Base-by-base conservation (phyloP, 164 flowering plant genomes). In the Liquidambar formosana region DNA sequence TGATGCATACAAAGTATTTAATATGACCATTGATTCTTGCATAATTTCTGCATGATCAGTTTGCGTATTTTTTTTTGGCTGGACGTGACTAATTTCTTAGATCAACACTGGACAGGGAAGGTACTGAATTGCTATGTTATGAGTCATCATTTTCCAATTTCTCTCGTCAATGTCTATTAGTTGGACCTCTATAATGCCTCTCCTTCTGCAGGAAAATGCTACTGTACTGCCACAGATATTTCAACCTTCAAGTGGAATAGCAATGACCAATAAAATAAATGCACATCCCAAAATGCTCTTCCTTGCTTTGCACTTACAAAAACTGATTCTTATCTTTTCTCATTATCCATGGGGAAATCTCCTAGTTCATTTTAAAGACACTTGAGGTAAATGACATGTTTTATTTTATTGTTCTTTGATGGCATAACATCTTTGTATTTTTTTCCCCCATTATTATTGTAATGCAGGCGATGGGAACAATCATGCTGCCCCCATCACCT, bases 251-350 rank as follows among this genome's bases (percentile, higher is more conserved):
- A 90, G 92, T 72, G 96, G 93, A 52, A 84, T 87, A 43, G 57
- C 84, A 57, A 92, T 89, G 97, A 92, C 90, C 9, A 92, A 89
- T 82, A 92, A 88, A 61, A 78, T 83, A 72, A 84, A 89, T n/a
- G 80, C 86, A 46, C 87, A 84, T 51, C 86, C 85, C 51, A 97
- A 92, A 96, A 94, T 57, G 86, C 91, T 60, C 88, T 89, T 56
- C 82, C 96, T 0, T 92, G 99, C 79, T 89, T 94, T 84, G 94
- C 99, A 53, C 87, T 94, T 43, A 88, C 97, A 27, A 94, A 94
- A 83, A 94, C 92, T 79, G 97, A 92, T 70, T 87, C 93, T 12
- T 94, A 88, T 82, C 90, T 92, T 8, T 86, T 92, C 91, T 94
- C 97, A 51, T 92, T 93, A 66, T 94, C 96, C 26, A 94, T 19